A percentile compares a stretch with the other conserved stretches of the same genome.
phyloP scores from a whole-genome alignment of 768 basidiomycete species.

The Xerocomus spinulosus region DNA sequence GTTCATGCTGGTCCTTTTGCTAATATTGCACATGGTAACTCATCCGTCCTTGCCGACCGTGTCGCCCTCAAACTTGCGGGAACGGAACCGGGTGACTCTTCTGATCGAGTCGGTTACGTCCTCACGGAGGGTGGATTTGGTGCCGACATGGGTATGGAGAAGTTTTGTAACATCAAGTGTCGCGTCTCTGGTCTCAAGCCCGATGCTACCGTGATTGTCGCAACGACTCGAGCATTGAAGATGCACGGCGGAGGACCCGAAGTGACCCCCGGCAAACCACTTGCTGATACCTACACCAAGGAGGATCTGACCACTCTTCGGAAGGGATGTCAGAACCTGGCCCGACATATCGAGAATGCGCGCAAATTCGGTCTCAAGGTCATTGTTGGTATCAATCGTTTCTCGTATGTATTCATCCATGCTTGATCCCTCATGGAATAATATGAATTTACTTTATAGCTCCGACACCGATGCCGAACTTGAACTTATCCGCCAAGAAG shows the following conservation, averaged over 20 bases:
- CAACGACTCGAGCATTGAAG: constrained; percentile 95
- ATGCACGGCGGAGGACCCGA: constrained; percentile 99
- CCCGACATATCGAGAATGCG: constrained; percentile 90
- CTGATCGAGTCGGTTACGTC: constrained; percentile 85
- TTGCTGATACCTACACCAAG: constrained; percentile 90
- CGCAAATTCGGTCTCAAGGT: constrained; percentile 97
- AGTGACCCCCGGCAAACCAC: constrained; percentile 90
- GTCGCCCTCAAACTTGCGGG: constrained; percentile 97
- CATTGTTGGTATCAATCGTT: constrained; percentile 92
- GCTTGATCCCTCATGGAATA: not conserved
- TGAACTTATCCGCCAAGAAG: constrained; percentile 72
- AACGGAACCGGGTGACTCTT: constrained; percentile 82
- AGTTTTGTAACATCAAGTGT: constrained; percentile 99
- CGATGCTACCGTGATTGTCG: constrained; percentile 93
- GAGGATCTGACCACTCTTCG: constrained; percentile 87
- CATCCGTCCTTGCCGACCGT: constrained; percentile 95
- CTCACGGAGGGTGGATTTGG: constrained; percentile 98
- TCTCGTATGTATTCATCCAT: constrained; percentile 59
- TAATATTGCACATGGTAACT: constrained; percentile 98
- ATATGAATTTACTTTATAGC: constrained; percentile 35
- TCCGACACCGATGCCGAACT: constrained; percentile 90
- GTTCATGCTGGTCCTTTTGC: constrained; percentile 99
- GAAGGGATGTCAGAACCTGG: constrained; percentile 90
- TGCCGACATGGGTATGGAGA: constrained; percentile 99
- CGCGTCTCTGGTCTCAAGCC: constrained; percentile 88